Evolutionary conservation across 225 moss, liverwort and hornwort species (phyloP), one percentile per base, ranked within the genome.

Genomic region (Ulota crispa): DNA sequence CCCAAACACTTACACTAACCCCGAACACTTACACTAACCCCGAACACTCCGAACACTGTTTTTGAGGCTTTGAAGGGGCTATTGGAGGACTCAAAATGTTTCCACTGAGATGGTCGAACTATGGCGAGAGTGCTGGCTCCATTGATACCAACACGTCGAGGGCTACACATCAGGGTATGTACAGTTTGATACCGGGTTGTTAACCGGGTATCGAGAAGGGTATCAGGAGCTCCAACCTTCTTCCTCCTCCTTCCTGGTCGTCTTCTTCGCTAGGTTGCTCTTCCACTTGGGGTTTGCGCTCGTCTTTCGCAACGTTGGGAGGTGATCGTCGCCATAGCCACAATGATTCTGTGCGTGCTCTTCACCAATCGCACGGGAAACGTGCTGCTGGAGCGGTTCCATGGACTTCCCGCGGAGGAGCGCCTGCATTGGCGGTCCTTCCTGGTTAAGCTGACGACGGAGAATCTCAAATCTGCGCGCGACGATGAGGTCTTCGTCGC

Each of bases 401-500:
- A 97, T 80, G 96, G 95, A 7, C 88, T 97, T 2, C 94, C 95
- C 4, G 85, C 89, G 50, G 96, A 97, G 63, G 95, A 97, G 87
- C 83, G 96, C 9, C 85, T 94, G 3, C 96, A 97, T 83, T 97
- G 96, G 96, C 92, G 95, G 15, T 91, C 94, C 3, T 96, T 94
- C 70, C 79, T 96, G 59, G 92, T 96, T 28, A 96, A 96, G 85
- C 90, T 97, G 50, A 89, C 92, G 8, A 85, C 92, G 66, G 96
- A 97, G 86, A 97, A 97, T 83, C 91, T 97, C 31, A 97, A 93
- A 78, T 92, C 87, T 11, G 93, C 94, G 16, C 93, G 92, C 42
- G 92, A 97, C 69, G 93, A 97, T 28, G 96, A 97, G 91, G 93
- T 92, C 66, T 97, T 93, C 66, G 95, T 97, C 57, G 96, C 96